Evolutionary conservation across 2,329 filamentous ascomycete genomes (phyloP).

Genomic region (Fusarium mundagurra): DNA sequence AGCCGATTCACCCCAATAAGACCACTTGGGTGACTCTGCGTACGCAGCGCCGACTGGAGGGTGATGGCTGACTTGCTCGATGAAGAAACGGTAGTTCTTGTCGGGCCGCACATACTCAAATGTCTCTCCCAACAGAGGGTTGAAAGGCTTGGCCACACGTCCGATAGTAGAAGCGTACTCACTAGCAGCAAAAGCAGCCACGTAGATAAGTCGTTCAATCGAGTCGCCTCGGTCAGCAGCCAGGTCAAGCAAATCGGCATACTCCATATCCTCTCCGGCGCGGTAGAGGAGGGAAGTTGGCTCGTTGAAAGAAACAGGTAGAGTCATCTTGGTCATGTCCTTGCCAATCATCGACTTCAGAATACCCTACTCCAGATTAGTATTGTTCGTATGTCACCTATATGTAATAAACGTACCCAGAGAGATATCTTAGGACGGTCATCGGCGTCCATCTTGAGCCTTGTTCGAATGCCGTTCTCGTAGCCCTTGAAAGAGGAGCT

Average conservation of each 20-base stretch:
- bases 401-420: slow-evolving; percentile 73
- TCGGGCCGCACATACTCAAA: slow-evolving; percentile 96
- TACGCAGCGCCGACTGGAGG: slow-evolving; percentile 93
- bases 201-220: slow-evolving; percentile 91
- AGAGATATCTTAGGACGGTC: slow-evolving; percentile 93
- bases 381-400: neutral
- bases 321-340: slow-evolving; percentile 99
- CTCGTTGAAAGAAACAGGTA: slow-evolving; percentile 98
- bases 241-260: slow-evolving; percentile 88
- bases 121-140: slow-evolving; percentile 93
- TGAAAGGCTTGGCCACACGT: slow-evolving; percentile 97
- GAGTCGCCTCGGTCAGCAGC: slow-evolving; percentile 88
- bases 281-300: slow-evolving; percentile 95
- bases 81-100: slow-evolving; percentile 98
- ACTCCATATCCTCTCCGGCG: slow-evolving; percentile 98
- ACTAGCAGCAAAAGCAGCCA: slow-evolving; percentile 93
- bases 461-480: slow-evolving; percentile 83
- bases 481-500: slow-evolving; percentile 86
- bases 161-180: slow-evolving; percentile 98
- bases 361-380: slow-evolving; percentile 73
- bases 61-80: slow-evolving; percentile 98
- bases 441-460: slow-evolving; percentile 89
- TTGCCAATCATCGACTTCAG: slow-evolving; percentile 99
- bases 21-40: slow-evolving; percentile 93
- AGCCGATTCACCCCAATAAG: slow-evolving; percentile 95